phyloP scores from a whole-genome alignment of 2,329 filamentous ascomycete genomes.

The Ceratocystis alfenasii region DNA sequence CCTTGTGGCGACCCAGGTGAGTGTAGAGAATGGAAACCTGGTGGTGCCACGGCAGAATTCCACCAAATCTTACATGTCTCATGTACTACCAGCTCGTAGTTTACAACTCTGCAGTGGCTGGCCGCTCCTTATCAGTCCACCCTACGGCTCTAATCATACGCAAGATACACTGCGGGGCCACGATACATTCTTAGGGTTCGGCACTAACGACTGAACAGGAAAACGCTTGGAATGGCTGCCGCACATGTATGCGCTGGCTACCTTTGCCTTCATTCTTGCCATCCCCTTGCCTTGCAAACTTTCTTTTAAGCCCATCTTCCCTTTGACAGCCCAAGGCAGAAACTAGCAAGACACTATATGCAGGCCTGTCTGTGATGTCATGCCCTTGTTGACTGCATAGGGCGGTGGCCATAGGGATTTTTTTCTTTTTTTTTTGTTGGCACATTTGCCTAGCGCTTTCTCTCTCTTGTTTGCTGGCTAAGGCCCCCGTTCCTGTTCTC shows the following conservation, averaged over 20 bases:
- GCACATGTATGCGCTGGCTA: not conserved
- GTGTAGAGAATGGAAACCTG: slow-evolving; percentile 1
- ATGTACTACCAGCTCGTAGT: too few relatives aligned
- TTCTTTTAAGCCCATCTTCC: not conserved
- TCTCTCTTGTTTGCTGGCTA: not conserved
- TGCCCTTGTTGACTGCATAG: not conserved
- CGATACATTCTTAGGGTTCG: not conserved
- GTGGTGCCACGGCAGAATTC: not conserved
- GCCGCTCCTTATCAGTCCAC: not conserved
- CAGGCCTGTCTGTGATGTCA: not conserved
- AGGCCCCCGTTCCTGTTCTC: not conserved
- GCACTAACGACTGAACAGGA: slow-evolving; percentile 1
- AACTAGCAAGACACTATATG: not conserved
- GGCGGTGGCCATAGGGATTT: not conserved
- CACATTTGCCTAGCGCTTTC: not conserved
- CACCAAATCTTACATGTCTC: not conserved
- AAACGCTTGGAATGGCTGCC: not conserved
- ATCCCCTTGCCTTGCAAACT: not conserved
- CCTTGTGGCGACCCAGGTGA: slow-evolving; percentile 3
- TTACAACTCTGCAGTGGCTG: not conserved
- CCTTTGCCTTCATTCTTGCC: not conserved
- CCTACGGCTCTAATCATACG: not conserved
- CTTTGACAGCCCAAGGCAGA: not conserved
- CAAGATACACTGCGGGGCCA: not conserved
- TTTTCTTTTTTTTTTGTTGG: too few relatives aligned